Evolutionary conservation across 2,329 filamentous ascomycete genomes (phyloP).

Genomic region (Lizonia empirigonia): DNA sequence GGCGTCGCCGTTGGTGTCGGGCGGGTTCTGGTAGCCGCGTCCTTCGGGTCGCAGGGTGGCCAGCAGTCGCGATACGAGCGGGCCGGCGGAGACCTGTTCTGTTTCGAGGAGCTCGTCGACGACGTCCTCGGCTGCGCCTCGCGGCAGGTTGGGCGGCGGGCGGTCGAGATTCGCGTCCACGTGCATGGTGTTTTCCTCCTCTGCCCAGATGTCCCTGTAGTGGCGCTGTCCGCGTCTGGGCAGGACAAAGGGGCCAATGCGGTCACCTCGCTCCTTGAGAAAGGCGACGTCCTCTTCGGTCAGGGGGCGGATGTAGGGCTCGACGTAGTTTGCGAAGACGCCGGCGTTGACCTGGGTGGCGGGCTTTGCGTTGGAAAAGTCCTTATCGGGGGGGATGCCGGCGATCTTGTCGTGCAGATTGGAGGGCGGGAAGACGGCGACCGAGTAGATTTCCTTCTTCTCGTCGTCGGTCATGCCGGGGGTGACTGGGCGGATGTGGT

Average conservation of each 20-base stretch:
- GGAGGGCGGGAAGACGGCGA: constrained; percentile 78
- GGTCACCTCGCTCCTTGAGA: constrained; percentile 83
- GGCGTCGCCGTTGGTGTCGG: constrained; percentile 58
- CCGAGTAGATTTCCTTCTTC: constrained; percentile 84
- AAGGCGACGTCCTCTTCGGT: constrained; percentile 95
- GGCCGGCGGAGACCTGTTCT: constrained; percentile 86
- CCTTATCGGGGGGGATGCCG: constrained; percentile 87
- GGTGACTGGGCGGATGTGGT: constrained; percentile 81
- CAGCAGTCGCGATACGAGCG: constrained; percentile 80
- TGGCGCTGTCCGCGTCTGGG: constrained; percentile 82
- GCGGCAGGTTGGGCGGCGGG: constrained; percentile 77
- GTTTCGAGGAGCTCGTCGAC: constrained; percentile 86
- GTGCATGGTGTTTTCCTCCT: constrained; percentile 83
- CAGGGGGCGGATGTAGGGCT: constrained; percentile 87
- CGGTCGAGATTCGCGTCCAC: constrained; percentile 72
- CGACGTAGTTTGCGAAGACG: constrained; percentile 90
- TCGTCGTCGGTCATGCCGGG: constrained; percentile 83
- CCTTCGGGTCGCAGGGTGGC: constrained; percentile 80
- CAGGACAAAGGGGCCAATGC: constrained; percentile 81
- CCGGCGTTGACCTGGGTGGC: constrained; percentile 91
- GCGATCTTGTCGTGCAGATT: constrained; percentile 86
- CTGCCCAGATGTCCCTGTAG: constrained; percentile 90
- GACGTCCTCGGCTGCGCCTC: constrained; percentile 85
- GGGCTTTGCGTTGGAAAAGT: constrained; percentile 93
- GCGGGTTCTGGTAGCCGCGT: constrained; percentile 60